Evolutionary conservation across 768 basidiomycete genomes (phyloP), one percentile per base, ranked within the genome.

Genomic region (Hygrophoropsis aurantiaca): DNA sequence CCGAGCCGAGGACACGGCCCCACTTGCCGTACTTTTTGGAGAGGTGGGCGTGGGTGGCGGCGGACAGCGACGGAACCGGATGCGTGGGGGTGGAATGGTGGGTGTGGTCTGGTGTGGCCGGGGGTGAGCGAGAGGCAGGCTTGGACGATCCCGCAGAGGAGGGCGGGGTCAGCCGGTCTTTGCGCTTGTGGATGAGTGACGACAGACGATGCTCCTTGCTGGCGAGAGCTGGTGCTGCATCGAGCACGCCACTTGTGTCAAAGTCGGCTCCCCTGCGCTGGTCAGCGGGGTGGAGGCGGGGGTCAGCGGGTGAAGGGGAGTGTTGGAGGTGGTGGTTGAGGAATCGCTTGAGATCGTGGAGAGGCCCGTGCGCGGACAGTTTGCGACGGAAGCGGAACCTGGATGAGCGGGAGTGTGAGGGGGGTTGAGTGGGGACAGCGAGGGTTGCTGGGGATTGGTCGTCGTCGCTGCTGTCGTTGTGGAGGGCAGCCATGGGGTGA

Each of bases 1-100:
- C 97, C 23, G 87, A 90, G 21, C 97, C 97, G 8, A 99, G 81
- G 15, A 97, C 83, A 42, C 90, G 82, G 32, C 95, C 97, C 90
- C 97, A 97, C 65, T 99, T 99, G 54, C 97, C 97, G 58, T 99
- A 99, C 75, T 97, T 98, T 74, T 98, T 98, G n/a, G 87, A 74
- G 47, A 99, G 74, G 65, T 97, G 94, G 11, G 90, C 90, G 44
- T 94, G 85, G 2, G 90, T 91, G 5, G 87, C 90, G 40, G 85
- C 82, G 11, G 87, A 82, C 19, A 93, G 80, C 3, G 89, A 88
- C 20, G 74, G 64, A 30, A 82, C 70, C 47, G 73, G 69, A 20
- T 72, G 66, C 11, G 64, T 50, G 49, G 49, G 40, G 54, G 52
- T 40, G 47, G 70, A 39, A 54, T 49, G 42, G 44, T 18, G 47